Percentiles rank a stretch among this genome's conserved stretches.
Conservation (phyloP, 371 early-diverging fungal genomes). For the Syncephalis plumigaleata region DNA sequence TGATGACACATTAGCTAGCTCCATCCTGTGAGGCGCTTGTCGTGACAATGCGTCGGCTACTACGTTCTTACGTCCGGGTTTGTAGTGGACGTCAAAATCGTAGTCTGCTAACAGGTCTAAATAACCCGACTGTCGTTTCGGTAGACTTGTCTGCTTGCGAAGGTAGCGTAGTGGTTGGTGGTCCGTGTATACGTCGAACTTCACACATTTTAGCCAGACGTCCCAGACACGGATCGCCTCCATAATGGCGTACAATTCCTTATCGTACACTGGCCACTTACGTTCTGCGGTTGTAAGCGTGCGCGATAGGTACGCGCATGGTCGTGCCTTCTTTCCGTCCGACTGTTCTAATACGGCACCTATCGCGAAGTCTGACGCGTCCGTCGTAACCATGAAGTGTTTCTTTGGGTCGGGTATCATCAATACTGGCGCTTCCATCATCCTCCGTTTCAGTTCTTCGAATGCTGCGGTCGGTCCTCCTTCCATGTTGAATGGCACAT, state of each 20-base stretch:
- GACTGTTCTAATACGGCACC: constrained; percentile 7
- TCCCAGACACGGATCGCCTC: constrained; percentile 3
- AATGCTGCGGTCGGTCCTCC: not conserved
- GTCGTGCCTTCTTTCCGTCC: constrained; percentile 6
- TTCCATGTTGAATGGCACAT: not conserved
- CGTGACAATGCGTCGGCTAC: constrained; percentile 12
- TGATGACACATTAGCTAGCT: too few relatives aligned
- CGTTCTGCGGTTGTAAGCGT: constrained; percentile 10
- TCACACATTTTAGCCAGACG: not conserved
- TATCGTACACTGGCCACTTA: constrained; percentile 9
- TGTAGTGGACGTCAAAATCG: constrained; percentile 10
- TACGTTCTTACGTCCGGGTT: constrained; percentile 10
- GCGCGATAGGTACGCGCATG: constrained; percentile 10
- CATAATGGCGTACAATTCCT: constrained; percentile 14
- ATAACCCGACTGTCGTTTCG: constrained; percentile 1
- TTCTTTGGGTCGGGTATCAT: constrained; percentile 5
- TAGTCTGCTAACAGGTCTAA: not conserved
- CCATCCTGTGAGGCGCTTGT: too few relatives aligned
- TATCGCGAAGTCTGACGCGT: constrained; percentile 9
- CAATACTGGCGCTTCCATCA: constrained; percentile 8
- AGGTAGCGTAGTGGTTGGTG: constrained; percentile 3
- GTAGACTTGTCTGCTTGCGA: not conserved
- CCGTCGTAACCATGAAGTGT: constrained; percentile 8
- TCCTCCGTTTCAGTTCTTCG: constrained; percentile 4
- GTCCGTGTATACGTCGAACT: constrained; percentile 3